phyloP scores from a whole-genome alignment of 108 stramenopile species.

The Nitzschia sp. region DNA sequence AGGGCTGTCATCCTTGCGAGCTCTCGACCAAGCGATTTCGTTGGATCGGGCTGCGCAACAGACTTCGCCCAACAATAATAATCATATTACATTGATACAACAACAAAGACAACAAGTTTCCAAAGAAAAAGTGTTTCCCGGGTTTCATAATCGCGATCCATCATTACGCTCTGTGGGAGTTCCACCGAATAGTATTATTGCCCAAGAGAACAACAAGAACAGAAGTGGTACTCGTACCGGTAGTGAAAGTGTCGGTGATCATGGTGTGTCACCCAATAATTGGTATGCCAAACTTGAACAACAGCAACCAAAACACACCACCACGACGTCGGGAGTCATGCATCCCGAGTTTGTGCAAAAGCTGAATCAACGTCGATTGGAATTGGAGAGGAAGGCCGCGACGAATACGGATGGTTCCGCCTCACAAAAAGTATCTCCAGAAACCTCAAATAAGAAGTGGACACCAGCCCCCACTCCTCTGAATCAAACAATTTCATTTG shows the following conservation, averaged over 20 bases:
- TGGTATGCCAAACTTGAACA: background rate
- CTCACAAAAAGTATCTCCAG: too few species aligned
- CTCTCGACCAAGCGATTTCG: background rate
- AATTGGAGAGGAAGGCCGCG: background rate
- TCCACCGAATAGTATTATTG: too few species aligned
- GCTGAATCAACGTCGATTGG: background rate
- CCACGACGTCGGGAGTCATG: background rate
- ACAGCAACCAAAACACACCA: background rate
- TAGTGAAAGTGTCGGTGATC: too few species aligned
- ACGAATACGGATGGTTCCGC: background rate
- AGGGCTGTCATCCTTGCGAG: background rate
- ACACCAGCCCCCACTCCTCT: constrained; percentile 1
- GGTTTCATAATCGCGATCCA: constrained; percentile 2
- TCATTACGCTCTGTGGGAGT: background rate
- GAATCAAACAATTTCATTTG: constrained; percentile 13
- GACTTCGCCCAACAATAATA: too few species aligned
- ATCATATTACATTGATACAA: too few species aligned
- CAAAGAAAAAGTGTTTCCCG: background rate
- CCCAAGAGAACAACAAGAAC: background rate
- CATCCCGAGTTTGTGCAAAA: background rate
- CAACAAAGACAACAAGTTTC: too few species aligned
- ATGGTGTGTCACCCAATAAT: too few species aligned
- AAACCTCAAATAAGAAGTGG: too few species aligned
- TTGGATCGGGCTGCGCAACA: too few species aligned
- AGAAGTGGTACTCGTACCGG: too few species aligned